phyloP scores from a whole-genome alignment of 108 stramenopile genomes.

The Fragilariopsis cylindrus region DNA sequence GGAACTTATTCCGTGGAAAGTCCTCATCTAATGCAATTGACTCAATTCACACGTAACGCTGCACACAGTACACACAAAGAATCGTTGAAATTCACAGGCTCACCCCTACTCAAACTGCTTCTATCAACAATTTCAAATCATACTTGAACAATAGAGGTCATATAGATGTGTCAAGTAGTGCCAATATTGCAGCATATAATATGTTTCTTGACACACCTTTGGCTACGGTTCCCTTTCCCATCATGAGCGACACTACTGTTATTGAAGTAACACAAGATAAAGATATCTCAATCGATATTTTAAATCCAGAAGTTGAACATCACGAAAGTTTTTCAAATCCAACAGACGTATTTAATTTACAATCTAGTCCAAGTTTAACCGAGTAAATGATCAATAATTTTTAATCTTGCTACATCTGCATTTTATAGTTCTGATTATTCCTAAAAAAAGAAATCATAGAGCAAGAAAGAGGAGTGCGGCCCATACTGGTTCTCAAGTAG shows the following conservation, averaged over 20 bases:
- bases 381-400: background rate
- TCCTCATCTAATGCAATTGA: conserved; percentile 14
- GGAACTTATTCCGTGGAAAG: background rate
- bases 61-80: conserved; percentile 17
- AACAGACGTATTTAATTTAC: conserved; percentile 20
- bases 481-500: too few relatives aligned
- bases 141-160: conserved; percentile 14
- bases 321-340: conserved; percentile 2
- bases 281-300: background rate
- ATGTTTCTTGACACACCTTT: background rate
- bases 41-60: conserved; percentile 6
- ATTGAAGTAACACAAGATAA: background rate
- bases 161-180: background rate
- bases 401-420: too few relatives aligned
- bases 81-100: conserved; percentile 11
- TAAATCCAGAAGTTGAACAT: background rate
- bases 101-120: background rate
- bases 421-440: too few relatives aligned
- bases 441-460: too few relatives aligned
- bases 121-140: conserved; percentile 13
- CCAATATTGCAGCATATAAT: conserved; percentile 4
- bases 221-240: conserved; percentile 7
- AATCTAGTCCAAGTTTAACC: conserved; percentile 10
- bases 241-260: conserved; percentile 14
- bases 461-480: too few relatives aligned